Percentiles rank a stretch among this genome's conserved stretches.
phyloP scores from a whole-genome alignment of 257 asterid genomes.

The Striga asiatica region DNA sequence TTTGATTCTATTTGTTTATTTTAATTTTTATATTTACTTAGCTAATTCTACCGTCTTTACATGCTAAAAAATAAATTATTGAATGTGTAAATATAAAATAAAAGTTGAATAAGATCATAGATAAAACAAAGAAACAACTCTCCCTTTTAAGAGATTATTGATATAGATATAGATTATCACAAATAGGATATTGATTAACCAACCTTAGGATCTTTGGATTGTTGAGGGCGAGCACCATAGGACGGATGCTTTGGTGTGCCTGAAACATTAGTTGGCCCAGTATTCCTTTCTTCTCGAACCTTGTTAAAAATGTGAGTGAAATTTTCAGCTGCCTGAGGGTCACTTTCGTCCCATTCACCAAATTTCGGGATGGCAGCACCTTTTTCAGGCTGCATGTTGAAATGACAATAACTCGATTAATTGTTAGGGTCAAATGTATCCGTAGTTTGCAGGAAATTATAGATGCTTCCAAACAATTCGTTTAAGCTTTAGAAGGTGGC shows the following conservation, averaged over 20 bases:
- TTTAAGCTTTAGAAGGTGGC: too few relatives aligned
- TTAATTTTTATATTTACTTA: too few relatives aligned
- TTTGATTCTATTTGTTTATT: too few relatives aligned
- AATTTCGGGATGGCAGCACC: slow-evolving; percentile 82
- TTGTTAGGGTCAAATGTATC: too few relatives aligned
- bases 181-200: background rate
- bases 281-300: slow-evolving; percentile 47
- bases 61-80: too few relatives aligned
- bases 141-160: too few relatives aligned
- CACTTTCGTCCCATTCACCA: slow-evolving; percentile 74
- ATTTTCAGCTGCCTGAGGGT: slow-evolving; percentile 70
- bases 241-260: slow-evolving; percentile 37
- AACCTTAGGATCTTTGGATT: slow-evolving; percentile 32
- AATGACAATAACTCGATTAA: background rate
- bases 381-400: slow-evolving; percentile 44
- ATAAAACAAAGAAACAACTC: too few relatives aligned
- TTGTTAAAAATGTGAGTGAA: slow-evolving; percentile 60
- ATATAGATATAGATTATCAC: too few relatives aligned
- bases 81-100: too few relatives aligned
- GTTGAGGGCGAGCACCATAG: slow-evolving; percentile 16
- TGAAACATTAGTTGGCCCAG: slow-evolving; percentile 25
- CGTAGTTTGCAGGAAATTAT: background rate
- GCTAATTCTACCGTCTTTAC: too few relatives aligned
- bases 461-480: background rate
- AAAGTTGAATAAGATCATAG: too few relatives aligned